Evolutionary conservation across 1,284 basidiomycete genomes (phyloP).

Genomic region (Tilletia setariae): DNA sequence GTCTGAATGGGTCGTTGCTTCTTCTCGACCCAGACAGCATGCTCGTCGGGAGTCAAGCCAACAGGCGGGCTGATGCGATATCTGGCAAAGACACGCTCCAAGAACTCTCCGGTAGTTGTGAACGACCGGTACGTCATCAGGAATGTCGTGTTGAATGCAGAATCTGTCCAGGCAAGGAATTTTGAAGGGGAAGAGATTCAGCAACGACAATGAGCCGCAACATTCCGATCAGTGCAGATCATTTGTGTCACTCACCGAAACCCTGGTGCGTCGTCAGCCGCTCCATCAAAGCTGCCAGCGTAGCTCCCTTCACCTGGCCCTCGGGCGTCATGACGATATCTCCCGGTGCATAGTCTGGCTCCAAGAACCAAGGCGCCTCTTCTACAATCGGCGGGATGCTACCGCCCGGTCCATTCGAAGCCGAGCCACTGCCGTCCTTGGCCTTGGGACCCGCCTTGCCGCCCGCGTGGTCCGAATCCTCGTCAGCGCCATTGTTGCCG

Average conservation of each 20-base stretch:
- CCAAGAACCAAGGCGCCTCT: constrained; percentile 72
- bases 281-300: constrained; percentile 78
- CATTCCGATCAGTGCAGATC: too few relatives aligned
- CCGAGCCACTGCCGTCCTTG: background rate
- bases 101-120: constrained; percentile 76
- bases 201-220: too few relatives aligned
- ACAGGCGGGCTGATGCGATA: constrained; percentile 77
- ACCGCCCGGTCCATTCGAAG: background rate
- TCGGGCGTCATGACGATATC: constrained; percentile 79
- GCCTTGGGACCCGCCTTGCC: background rate
- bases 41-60: constrained; percentile 66
- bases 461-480: background rate
- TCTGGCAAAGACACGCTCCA: constrained; percentile 78
- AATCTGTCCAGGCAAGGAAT: too few relatives aligned
- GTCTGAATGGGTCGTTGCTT: constrained; percentile 82
- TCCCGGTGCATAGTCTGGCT: constrained; percentile 70
- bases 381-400: constrained; percentile 24
- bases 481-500: background rate
- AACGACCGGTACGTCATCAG: constrained; percentile 97
- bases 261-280: constrained; percentile 75
- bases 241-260: constrained; percentile 25
- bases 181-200: too few relatives aligned
- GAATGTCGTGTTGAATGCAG: constrained; percentile 84
- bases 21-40: constrained; percentile 76
- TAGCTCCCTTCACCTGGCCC: constrained; percentile 73